Percentiles rank a stretch among this genome's conserved stretches.
phyloP scores from a whole-genome alignment of 108 stramenopile species.

The Pseudonitzschia multistriata region DNA sequence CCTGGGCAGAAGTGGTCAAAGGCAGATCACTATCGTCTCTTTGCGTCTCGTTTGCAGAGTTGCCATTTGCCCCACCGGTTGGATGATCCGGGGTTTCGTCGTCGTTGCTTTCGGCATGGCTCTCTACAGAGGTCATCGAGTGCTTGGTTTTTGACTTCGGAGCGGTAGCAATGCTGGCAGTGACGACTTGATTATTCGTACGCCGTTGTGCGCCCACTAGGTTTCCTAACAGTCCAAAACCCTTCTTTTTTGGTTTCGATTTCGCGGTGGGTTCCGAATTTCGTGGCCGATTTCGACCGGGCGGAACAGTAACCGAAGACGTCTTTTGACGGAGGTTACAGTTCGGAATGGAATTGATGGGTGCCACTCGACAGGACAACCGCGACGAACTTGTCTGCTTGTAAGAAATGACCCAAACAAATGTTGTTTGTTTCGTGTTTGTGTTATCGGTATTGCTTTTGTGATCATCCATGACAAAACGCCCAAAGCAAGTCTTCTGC shows the following conservation, averaged over 20 bases:
- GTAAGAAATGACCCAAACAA: constrained; percentile 60
- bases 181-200: constrained; percentile 67
- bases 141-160: background rate
- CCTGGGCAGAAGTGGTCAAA: constrained; percentile 37
- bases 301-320: constrained; percentile 5
- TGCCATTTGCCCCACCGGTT: background rate
- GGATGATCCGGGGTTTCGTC: background rate
- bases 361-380: constrained; percentile 38
- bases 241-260: constrained; percentile 27
- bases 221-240: constrained; percentile 72
- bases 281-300: background rate
- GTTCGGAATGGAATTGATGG: constrained; percentile 33
- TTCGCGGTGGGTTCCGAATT: background rate
- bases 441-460: constrained; percentile 15
- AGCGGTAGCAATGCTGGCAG: constrained; percentile 26
- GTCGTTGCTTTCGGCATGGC: background rate
- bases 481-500: constrained; percentile 69
- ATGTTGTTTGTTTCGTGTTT: background rate
- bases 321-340: constrained; percentile 34
- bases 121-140: background rate
- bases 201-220: constrained; percentile 64
- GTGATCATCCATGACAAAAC: constrained; percentile 41
- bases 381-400: constrained; percentile 42
- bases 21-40: background rate
- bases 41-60: background rate